These are phyloP conservation scores for Musa troglodytarum DNA, from an alignment of 176 grass and related monocot genomes.

Conservation along the genomic window DNA sequence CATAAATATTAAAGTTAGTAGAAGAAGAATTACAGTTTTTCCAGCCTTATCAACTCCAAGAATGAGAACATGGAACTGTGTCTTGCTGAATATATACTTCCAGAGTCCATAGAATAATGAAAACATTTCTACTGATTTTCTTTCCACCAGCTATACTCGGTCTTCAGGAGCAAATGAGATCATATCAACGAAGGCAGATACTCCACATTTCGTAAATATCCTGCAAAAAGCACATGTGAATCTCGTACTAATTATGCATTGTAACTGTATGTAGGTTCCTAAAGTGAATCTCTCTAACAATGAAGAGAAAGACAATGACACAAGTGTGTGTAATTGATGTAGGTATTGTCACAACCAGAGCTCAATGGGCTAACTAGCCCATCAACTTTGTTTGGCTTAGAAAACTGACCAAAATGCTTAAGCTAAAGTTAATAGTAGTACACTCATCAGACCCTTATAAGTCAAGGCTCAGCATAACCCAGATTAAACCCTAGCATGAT, in stretches of 20 bases:
- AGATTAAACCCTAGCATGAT: too few relatives aligned
- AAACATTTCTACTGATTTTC: constrained; percentile 42
- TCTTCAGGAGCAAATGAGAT: constrained; percentile 2
- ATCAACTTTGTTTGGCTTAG: too few relatives aligned
- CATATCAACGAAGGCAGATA: not conserved
- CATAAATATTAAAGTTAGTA: constrained; percentile 1
- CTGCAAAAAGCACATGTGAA: not conserved
- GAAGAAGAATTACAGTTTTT: constrained; percentile 75
- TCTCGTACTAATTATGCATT: not conserved
- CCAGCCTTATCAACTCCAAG: constrained; percentile 90
- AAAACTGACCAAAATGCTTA: too few relatives aligned
- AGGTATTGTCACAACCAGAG: too few relatives aligned
- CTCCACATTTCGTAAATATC: not conserved
- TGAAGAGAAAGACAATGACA: not conserved
- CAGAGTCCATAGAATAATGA: constrained; percentile 95
- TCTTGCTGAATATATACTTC: constrained; percentile 92
- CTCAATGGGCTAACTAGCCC: too few relatives aligned
- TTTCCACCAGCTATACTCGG: not conserved
- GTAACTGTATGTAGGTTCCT: not conserved
- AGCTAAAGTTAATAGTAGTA: too few relatives aligned
- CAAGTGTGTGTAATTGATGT: too few relatives aligned
- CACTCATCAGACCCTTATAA: too few relatives aligned
- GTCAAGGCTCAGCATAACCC: too few relatives aligned
- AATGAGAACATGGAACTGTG: constrained; percentile 89
- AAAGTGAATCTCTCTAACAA: not conserved